Evolutionary conservation across 2,329 filamentous ascomycete species (phyloP).

Genomic region (Colletotrichum liriopes): DNA sequence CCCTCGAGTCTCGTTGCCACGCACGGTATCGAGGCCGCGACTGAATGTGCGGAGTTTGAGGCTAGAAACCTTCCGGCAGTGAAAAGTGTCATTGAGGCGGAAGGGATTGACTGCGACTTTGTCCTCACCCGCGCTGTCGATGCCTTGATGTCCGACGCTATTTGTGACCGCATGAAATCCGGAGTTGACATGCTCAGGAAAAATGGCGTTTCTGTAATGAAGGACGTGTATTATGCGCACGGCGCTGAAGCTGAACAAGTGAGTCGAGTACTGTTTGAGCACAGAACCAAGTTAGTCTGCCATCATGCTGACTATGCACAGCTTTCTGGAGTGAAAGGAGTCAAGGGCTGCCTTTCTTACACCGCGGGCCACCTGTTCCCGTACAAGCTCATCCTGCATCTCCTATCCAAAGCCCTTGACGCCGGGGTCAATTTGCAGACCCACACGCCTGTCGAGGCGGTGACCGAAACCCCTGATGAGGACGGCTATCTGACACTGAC

Average conservation of each 20-base stretch:
- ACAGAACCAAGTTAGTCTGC: conserved; percentile 40
- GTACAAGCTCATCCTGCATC: conserved; percentile 51
- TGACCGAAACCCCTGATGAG: conserved; percentile 17
- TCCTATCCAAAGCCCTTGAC: conserved; percentile 45
- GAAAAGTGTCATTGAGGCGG: conserved; percentile 54
- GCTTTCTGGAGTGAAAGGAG: conserved; percentile 58
- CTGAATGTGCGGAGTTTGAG: conserved; percentile 64
- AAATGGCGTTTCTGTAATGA: conserved; percentile 47
- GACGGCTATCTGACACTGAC: conserved; percentile 28
- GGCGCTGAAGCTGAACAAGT: conserved; percentile 50
- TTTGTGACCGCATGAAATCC: conserved; percentile 45
- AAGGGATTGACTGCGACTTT: conserved; percentile 62
- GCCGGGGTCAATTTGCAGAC: conserved; percentile 49
- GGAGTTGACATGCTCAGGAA: conserved; percentile 51
- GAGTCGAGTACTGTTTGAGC: conserved; percentile 45
- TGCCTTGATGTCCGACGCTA: conserved; percentile 52
- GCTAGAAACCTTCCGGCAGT: conserved; percentile 56
- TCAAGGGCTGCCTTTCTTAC: conserved; percentile 58
- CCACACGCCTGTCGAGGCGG: conserved; percentile 23
- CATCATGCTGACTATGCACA: conserved; percentile 55
- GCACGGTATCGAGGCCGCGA: conserved; percentile 45
- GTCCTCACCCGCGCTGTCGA: conserved; percentile 58
- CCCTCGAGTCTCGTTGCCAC: conserved; percentile 70
- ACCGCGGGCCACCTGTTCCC: conserved; percentile 42
- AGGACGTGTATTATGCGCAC: conserved; percentile 50